These are phyloP conservation scores for Lactifluus piperatus DNA, from an alignment of 768 basidiomycete species.

Conservation along the genomic window DNA sequence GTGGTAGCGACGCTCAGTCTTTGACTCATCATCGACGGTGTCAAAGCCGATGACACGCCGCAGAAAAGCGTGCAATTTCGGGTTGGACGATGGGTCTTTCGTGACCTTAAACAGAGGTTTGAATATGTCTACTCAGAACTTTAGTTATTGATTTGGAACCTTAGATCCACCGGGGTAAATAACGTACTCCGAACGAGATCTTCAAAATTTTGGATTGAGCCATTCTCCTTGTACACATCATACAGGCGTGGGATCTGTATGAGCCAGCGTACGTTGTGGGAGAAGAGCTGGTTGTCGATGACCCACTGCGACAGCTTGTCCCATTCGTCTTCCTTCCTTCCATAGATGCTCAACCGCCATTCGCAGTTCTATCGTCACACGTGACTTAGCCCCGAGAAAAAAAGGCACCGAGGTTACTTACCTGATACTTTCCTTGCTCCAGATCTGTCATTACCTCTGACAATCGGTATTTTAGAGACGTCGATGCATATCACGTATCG, in stretches of 20 bases:
- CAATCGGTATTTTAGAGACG: not conserved
- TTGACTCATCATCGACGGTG: conserved; percentile 98
- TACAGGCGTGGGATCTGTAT: conserved; percentile 94
- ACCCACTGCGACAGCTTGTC: conserved; percentile 98
- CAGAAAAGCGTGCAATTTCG: conserved; percentile 90
- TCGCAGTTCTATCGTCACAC: conserved; percentile 70
- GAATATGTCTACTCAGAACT: conserved; percentile 64
- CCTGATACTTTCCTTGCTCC: conserved; percentile 98
- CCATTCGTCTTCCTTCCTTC: conserved; percentile 79
- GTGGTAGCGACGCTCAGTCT: conserved; percentile 83
- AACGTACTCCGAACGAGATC: conserved; percentile 82
- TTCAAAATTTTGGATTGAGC: conserved; percentile 77
- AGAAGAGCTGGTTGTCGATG: conserved; percentile 83
- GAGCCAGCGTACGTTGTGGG: conserved; percentile 97
- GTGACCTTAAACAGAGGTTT: conserved; percentile 94
- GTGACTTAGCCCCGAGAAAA: not conserved
- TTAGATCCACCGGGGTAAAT: not conserved
- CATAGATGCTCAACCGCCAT: conserved; percentile 96
- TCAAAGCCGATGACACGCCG: conserved; percentile 96
- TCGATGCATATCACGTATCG: not conserved
- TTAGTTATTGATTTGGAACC: not conserved
- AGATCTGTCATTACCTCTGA: conserved; percentile 96
- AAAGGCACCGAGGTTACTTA: conserved; percentile 25
- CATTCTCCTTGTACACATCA: conserved; percentile 88
- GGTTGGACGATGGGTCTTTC: conserved; percentile 79